Evolutionary conservation across 768 basidiomycete genomes (phyloP).

Genomic region (Suillus americanus): DNA sequence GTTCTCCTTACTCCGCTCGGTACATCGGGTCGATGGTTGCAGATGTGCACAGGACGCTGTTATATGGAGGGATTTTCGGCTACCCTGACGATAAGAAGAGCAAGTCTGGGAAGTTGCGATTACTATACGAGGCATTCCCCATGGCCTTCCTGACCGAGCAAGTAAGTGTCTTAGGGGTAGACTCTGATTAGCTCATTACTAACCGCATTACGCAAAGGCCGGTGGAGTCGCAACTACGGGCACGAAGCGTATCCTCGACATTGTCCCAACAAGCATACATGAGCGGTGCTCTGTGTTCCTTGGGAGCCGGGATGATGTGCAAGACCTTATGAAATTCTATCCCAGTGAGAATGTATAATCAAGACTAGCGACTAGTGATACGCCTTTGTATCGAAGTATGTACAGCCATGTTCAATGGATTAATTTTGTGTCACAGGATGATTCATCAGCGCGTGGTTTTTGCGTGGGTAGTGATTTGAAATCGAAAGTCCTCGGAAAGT

Average conservation of each 20-base stretch:
- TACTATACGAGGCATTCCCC: conserved; percentile 97
- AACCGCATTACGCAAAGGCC: conserved; percentile 50
- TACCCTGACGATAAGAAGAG: conserved; percentile 98
- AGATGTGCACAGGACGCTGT: conserved; percentile 92
- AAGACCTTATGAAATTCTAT: conserved; percentile 87
- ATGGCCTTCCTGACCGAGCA: conserved; percentile 96
- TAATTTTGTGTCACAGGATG: not conserved
- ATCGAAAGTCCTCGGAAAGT: not conserved
- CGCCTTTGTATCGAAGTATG: not conserved
- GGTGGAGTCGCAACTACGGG: conserved; percentile 97
- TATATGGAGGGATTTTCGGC: conserved; percentile 98
- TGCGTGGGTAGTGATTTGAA: not conserved
- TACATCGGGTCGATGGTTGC: conserved; percentile 99
- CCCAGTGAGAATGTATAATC: conserved; percentile 33
- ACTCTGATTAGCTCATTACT: not conserved
- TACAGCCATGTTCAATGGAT: not conserved
- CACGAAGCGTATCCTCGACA: conserved; percentile 88
- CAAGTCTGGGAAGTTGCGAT: conserved; percentile 90
- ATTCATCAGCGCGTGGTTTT: not conserved
- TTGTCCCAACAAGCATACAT: conserved; percentile 84
- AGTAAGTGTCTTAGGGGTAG: conserved; percentile 39
- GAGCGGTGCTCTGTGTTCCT: conserved; percentile 92
- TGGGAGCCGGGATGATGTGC: conserved; percentile 90
- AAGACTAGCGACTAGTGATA: not conserved
- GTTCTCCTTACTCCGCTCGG: conserved; percentile 83